A percentile compares a stretch with the other conserved stretches of the same genome.
Conservation (phyloP, 352 stramenopile species). For the Thalassiosira hispida region DNA sequence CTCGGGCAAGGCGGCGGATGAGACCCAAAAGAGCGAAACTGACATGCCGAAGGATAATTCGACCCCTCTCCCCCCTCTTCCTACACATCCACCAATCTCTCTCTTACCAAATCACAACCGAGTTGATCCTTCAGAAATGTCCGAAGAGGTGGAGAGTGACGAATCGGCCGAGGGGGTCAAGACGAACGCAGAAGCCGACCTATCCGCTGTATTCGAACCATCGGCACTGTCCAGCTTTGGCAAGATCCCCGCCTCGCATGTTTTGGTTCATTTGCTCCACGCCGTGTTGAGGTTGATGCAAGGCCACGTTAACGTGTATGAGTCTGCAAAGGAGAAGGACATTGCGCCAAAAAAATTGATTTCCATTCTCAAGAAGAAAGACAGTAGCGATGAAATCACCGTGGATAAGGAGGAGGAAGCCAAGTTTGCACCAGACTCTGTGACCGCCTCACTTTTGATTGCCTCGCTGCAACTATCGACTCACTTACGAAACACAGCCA, state of each 20-base stretch:
- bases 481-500: slow-evolving; percentile 39
- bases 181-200: slow-evolving; percentile 23
- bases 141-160: slow-evolving; percentile 16
- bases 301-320: background rate
- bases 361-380: slow-evolving; percentile 2
- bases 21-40: too few relatives aligned
- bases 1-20: background rate
- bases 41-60: too few relatives aligned
- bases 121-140: slow-evolving; percentile 2
- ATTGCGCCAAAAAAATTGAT: too few relatives aligned
- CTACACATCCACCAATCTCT: slow-evolving; percentile 29
- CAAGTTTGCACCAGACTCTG: slow-evolving; percentile 42
- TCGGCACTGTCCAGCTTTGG: slow-evolving; percentile 69
- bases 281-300: slow-evolving; percentile 44
- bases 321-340: too few relatives aligned
- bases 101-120: slow-evolving; percentile 36
- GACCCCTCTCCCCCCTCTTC: slow-evolving; percentile 42
- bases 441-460: slow-evolving; percentile 54
- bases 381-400: background rate
- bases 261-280: slow-evolving; percentile 72
- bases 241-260: slow-evolving; percentile 69
- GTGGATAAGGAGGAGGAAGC: slow-evolving; percentile 4
- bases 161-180: slow-evolving; percentile 6
- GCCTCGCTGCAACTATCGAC: slow-evolving; percentile 54
- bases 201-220: slow-evolving; percentile 66